Conservation (phyloP, 1,284 basidiomycete species). For the Cutaneotrichosporon sp. region DNA sequence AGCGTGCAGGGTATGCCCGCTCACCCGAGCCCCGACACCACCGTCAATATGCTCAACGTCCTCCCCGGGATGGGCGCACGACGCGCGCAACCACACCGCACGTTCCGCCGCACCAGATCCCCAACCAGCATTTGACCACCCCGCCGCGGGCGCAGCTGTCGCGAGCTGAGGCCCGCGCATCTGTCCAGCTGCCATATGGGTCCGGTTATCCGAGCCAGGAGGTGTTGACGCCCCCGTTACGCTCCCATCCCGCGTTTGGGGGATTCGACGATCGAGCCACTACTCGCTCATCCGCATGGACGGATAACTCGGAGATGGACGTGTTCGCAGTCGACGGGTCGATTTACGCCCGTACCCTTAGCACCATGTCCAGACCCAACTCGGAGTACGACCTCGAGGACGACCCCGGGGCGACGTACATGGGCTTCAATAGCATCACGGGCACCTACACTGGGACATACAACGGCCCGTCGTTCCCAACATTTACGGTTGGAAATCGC, state of each 20-base stretch:
- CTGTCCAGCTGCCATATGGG: conserved; percentile 6
- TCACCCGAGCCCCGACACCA: neutral
- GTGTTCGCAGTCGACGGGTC: conserved; percentile 30
- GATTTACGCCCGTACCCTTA: conserved; percentile 31
- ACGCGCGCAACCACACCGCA: neutral
- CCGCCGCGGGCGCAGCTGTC: neutral
- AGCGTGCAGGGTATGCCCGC: neutral
- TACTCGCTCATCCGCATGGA: conserved; percentile 20
- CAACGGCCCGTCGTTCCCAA: neutral
- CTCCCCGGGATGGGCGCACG: neutral
- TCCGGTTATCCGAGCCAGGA: neutral
- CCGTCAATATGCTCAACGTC: too few species aligned
- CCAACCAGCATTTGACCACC: neutral
- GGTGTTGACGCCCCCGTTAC: neutral
- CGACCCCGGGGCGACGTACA: conserved; percentile 13
- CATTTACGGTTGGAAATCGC: neutral
- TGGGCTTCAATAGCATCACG: neutral
- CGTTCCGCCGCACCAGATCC: neutral
- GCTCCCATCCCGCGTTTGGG: neutral
- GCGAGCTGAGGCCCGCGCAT: conserved; percentile 9
- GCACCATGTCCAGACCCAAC: conserved; percentile 21
- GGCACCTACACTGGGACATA: neutral
- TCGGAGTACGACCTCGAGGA: conserved; percentile 20
- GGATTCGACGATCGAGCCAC: neutral
- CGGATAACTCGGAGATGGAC: conserved; percentile 36